These are phyloP conservation scores for Paecilomyces fulvus DNA, from an alignment of 2,329 filamentous ascomycete species.

Conservation along the genomic window DNA sequence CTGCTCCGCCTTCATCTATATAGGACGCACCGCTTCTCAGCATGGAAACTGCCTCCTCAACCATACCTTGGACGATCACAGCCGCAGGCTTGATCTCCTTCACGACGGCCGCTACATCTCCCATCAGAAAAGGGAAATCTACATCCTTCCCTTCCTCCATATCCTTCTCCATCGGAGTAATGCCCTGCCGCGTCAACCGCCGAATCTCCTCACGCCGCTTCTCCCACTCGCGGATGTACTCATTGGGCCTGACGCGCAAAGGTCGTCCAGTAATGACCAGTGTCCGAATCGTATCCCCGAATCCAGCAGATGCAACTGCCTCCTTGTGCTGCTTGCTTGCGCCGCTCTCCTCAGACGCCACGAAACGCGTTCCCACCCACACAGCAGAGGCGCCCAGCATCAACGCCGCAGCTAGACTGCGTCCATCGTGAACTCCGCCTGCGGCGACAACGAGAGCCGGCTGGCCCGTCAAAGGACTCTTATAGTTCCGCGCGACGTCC, in stretches of 20 bases:
- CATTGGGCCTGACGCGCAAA: slow-evolving; percentile 70
- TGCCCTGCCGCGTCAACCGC: slow-evolving; percentile 63
- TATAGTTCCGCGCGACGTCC: slow-evolving; percentile 68
- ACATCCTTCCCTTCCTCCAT: slow-evolving; percentile 74
- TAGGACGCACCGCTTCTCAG: slow-evolving; percentile 56
- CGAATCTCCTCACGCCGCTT: slow-evolving; percentile 63
- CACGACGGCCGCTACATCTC: slow-evolving; percentile 78
- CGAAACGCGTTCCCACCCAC: slow-evolving; percentile 92
- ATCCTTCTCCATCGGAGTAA: slow-evolving; percentile 76
- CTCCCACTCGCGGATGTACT: slow-evolving; percentile 79
- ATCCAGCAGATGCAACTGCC: slow-evolving; percentile 69
- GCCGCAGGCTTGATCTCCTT: slow-evolving; percentile 68
- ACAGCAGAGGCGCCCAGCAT: slow-evolving; percentile 84
- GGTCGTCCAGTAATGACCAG: slow-evolving; percentile 76
- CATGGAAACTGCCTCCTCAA: slow-evolving; percentile 62
- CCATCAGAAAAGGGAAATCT: slow-evolving; percentile 86
- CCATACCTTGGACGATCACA: slow-evolving; percentile 87
- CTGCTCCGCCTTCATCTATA: slow-evolving; percentile 32
- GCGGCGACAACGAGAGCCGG: slow-evolving; percentile 78
- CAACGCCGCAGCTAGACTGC: slow-evolving; percentile 68
- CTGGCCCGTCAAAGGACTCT: slow-evolving; percentile 60
- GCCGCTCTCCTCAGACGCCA: slow-evolving; percentile 71
- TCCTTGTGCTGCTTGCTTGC: slow-evolving; percentile 77
- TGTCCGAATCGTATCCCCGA: slow-evolving; percentile 73
- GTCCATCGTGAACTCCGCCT: slow-evolving; percentile 76